These are phyloP conservation scores for Mycena olivaceomarginata DNA, from an alignment of 768 basidiomycete genomes.

Conservation along the genomic window DNA sequence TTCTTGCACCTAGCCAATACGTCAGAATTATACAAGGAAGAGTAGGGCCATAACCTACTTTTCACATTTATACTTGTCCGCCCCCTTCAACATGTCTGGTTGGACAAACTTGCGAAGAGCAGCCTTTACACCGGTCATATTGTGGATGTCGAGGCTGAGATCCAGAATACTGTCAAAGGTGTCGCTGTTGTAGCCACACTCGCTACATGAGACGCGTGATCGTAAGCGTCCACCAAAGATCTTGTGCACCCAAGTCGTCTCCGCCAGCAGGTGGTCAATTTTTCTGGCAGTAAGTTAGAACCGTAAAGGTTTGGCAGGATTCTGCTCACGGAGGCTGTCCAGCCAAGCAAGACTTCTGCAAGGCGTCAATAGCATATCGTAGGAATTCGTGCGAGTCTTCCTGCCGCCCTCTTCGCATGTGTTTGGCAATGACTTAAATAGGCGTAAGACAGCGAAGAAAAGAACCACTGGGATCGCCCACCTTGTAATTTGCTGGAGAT, in stretches of 20 bases:
- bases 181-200: conserved; percentile 92
- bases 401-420: conserved; percentile 93
- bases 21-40: neutral
- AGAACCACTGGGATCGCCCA: conserved; percentile 56
- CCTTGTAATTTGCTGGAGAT: conserved; percentile 85
- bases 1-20: conserved; percentile 86
- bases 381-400: conserved; percentile 99
- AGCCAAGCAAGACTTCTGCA: conserved; percentile 90
- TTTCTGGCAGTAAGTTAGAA: conserved; percentile 66
- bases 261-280: conserved; percentile 80
- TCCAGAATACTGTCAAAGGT: conserved; percentile 98
- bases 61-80: conserved; percentile 99
- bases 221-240: conserved; percentile 95
- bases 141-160: conserved; percentile 92
- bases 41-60: conserved; percentile 75
- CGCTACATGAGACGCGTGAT: conserved; percentile 91
- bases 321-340: conserved; percentile 80
- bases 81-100: conserved; percentile 89
- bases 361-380: conserved; percentile 92
- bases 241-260: conserved; percentile 96
- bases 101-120: conserved; percentile 89
- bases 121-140: conserved; percentile 75
- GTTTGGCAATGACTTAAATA: conserved; percentile 88
- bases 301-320: conserved; percentile 2
- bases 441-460: conserved; percentile 26